Evolutionary conservation across 768 basidiomycete species (phyloP).

Genomic region (Gautieria morchelliformis): DNA sequence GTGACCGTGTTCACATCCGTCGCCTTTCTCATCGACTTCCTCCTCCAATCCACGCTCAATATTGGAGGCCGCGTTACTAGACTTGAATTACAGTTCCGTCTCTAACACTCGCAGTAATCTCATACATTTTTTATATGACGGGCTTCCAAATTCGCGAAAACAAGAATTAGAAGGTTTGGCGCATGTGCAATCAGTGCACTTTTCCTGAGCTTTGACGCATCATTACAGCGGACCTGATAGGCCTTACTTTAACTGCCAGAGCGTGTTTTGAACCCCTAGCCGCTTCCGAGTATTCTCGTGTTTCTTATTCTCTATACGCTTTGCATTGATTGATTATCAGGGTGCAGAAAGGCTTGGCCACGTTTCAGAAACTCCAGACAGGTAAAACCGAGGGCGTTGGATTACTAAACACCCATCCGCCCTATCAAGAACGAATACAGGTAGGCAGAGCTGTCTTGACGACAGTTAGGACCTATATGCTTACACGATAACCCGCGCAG

Average conservation of each 20-base stretch:
- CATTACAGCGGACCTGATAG: constrained; percentile 71
- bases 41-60: constrained; percentile 47
- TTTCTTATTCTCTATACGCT: background rate
- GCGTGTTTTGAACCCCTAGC: constrained; percentile 84
- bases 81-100: constrained; percentile 36
- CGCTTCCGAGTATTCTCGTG: constrained; percentile 50
- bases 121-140: constrained; percentile 9
- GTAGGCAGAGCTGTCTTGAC: constrained; percentile 27
- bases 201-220: background rate
- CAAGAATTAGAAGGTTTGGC: constrained; percentile 70
- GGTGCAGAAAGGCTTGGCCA: constrained; percentile 61
- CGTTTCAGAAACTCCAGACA: constrained; percentile 36
- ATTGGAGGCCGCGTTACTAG: constrained; percentile 38
- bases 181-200: background rate
- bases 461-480: background rate
- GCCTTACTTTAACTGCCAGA: constrained; percentile 65
- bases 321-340: constrained; percentile 25
- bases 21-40: constrained; percentile 32
- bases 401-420: constrained; percentile 79
- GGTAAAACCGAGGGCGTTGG: constrained; percentile 23
- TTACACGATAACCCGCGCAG: constrained; percentile 19
- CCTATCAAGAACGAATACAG: constrained; percentile 59
- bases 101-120: constrained; percentile 5
- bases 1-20: constrained; percentile 32
- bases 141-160: constrained; percentile 75